Conservation (phyloP, 2,329 filamentous ascomycete genomes). For the Coniochaeta ligniaria region DNA sequence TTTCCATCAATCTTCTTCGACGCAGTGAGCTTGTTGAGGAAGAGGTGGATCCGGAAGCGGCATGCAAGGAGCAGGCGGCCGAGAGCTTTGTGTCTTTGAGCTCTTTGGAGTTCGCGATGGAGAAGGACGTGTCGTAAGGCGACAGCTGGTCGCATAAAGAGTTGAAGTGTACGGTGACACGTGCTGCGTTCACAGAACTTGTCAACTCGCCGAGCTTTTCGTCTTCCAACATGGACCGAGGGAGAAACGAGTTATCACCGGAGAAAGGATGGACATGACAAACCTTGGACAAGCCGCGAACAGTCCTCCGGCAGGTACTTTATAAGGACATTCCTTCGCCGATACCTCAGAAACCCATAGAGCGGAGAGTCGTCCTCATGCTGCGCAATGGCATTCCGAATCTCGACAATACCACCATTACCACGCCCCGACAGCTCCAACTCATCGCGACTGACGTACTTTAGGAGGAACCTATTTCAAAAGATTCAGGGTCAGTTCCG, state of each 20-base stretch:
- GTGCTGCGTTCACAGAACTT: conserved; percentile 47
- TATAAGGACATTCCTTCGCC: conserved; percentile 81
- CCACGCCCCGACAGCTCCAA: conserved; percentile 72
- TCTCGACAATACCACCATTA: conserved; percentile 74
- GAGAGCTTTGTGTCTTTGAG: conserved; percentile 84
- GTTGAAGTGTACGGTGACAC: conserved; percentile 68
- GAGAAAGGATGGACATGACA: conserved; percentile 20
- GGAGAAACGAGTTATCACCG: background rate
- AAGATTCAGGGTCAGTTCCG: background rate
- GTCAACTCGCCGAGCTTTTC: background rate
- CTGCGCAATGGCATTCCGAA: conserved; percentile 67
- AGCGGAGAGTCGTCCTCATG: conserved; percentile 83
- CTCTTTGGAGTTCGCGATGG: conserved; percentile 66
- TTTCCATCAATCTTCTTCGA: conserved; percentile 75
- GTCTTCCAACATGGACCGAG: background rate
- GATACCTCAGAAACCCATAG: conserved; percentile 86
- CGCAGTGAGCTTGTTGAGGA: conserved; percentile 78
- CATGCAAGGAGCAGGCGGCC: conserved; percentile 81
- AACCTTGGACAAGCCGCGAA: conserved; percentile 88
- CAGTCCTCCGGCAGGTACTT: conserved; percentile 90
- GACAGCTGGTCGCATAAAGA: conserved; percentile 65
- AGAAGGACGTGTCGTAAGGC: conserved; percentile 79
- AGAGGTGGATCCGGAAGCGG: conserved; percentile 76
- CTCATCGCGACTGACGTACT: conserved; percentile 84
- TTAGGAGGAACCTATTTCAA: conserved; percentile 78